A percentile compares a stretch with the other conserved stretches of the same genome.
phyloP scores from a whole-genome alignment of 257 asterid species.

The Echites panduratus region DNA sequence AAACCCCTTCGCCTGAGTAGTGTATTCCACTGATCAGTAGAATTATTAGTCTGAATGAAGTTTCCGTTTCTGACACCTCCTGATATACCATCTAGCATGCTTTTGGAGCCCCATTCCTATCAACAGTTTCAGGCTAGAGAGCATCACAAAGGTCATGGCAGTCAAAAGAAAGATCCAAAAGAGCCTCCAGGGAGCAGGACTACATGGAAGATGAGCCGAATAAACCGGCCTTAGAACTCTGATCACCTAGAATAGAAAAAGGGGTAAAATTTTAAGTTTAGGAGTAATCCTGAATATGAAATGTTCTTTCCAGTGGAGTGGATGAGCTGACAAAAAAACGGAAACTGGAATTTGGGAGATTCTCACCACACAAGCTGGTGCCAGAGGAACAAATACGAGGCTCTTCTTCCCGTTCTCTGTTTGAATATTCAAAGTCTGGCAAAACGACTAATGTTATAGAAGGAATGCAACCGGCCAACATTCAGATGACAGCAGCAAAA shows the following conservation, averaged over 20 bases:
- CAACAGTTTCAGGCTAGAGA: conserved; percentile 80
- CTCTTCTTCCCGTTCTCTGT: conserved; percentile 54
- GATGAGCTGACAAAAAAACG: not conserved
- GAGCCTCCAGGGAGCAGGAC: conserved; percentile 70
- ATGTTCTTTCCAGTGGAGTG: not conserved
- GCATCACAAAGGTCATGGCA: conserved; percentile 78
- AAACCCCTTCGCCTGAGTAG: too few relatives aligned
- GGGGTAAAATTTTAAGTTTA: not conserved
- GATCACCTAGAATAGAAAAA: conserved; percentile 64
- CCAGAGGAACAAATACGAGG: conserved; percentile 83
- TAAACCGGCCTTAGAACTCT: conserved; percentile 82
- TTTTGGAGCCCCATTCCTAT: conserved; percentile 77
- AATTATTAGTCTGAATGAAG: conserved; percentile 72
- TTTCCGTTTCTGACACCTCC: conserved; percentile 69
- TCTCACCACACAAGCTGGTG: conserved; percentile 97
- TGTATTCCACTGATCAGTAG: not conserved
- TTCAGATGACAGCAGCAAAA: too few relatives aligned
- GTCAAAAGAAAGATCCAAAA: conserved; percentile 63
- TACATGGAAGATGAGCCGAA: conserved; percentile 75
- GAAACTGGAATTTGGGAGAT: conserved; percentile 1
- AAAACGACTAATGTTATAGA: not conserved
- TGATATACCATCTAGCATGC: conserved; percentile 79
- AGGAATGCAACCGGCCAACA: not conserved
- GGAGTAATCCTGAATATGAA: not conserved
- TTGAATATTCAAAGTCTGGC: conserved; percentile 65